Conservation (phyloP, 2,329 filamentous ascomycete species). For the Ophiostoma fasciatum region DNA sequence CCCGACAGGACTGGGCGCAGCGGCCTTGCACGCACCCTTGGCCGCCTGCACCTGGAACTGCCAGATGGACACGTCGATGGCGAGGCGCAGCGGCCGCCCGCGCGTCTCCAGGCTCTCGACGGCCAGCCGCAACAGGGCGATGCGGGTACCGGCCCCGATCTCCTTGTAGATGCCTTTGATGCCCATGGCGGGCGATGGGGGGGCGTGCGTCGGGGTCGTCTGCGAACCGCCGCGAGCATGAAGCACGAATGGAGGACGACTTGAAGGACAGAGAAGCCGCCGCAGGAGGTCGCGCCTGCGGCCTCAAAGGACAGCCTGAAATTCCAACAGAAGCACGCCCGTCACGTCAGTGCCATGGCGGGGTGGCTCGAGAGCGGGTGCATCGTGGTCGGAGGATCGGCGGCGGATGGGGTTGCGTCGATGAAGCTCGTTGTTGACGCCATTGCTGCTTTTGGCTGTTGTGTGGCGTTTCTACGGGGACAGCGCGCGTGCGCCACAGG, state of each 20-base stretch:
- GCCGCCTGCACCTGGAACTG: conserved; percentile 84
- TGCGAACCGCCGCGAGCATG: neutral
- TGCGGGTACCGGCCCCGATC: conserved; percentile 64
- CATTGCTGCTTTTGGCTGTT: conserved; percentile 48
- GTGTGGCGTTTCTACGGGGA: too few species aligned
- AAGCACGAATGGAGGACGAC: too few species aligned
- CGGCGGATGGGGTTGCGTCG: conserved; percentile 61
- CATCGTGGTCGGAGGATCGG: too few species aligned
- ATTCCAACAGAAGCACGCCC: too few species aligned
- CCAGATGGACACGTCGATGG: conserved; percentile 95
- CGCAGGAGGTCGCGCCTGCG: neutral
- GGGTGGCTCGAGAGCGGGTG: too few species aligned
- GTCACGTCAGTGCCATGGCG: too few species aligned
- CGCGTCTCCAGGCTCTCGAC: conserved; percentile 59
- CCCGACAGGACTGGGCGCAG: too few species aligned
- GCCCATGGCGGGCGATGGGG: conserved; percentile 33
- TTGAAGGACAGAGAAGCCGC: too few species aligned
- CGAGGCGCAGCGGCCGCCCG: conserved; percentile 63
- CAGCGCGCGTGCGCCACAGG: too few species aligned
- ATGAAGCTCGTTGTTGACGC: conserved; percentile 81
- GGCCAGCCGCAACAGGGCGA: conserved; percentile 72
- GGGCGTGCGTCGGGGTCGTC: too few species aligned
- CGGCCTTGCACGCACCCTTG: conserved; percentile 37
- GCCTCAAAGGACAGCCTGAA: neutral
- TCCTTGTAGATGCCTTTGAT: conserved; percentile 74